Evolutionary conservation across 306 rosid species (phyloP).

Genomic region (Dryas drummondii): DNA sequence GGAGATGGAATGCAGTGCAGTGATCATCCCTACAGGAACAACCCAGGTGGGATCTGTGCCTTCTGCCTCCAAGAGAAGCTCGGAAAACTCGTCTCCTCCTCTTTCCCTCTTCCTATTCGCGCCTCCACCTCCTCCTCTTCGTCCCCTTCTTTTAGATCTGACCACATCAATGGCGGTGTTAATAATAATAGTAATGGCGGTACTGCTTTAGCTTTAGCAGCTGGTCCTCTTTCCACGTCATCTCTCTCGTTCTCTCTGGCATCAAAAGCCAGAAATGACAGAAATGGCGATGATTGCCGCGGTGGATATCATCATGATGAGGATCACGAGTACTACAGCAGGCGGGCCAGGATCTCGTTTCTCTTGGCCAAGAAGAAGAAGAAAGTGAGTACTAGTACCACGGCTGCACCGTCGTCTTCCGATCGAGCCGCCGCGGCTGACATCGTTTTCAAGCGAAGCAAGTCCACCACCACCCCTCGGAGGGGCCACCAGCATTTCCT

Average conservation of each 20-base stretch:
- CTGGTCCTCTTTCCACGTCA: slow-evolving; percentile 23
- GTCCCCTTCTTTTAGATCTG: slow-evolving; percentile 83
- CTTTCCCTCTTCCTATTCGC: slow-evolving; percentile 68
- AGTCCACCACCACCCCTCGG: slow-evolving; percentile 69
- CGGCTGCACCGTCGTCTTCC: slow-evolving; percentile 11
- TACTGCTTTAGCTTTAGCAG: background rate
- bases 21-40: slow-evolving; percentile 73
- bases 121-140: slow-evolving; percentile 62
- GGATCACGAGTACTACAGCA: slow-evolving; percentile 16
- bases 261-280: slow-evolving; percentile 14
- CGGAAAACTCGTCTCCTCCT: slow-evolving; percentile 83
- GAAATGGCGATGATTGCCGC: slow-evolving; percentile 4
- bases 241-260: slow-evolving; percentile 25
- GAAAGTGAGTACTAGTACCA: slow-evolving; percentile 25
- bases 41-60: slow-evolving; percentile 97
- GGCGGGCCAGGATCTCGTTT: slow-evolving; percentile 64
- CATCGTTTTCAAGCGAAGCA: slow-evolving; percentile 69
- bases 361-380: slow-evolving; percentile 69
- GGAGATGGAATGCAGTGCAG: slow-evolving; percentile 87
- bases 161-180: slow-evolving; percentile 3
- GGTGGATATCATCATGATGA: slow-evolving; percentile 21
- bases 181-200: background rate
- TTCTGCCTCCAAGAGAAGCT: slow-evolving; percentile 94
- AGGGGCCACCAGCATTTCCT: slow-evolving; percentile 33
- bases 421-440: slow-evolving; percentile 24